phyloP scores from a whole-genome alignment of 352 stramenopile species.

The Phytophthora lateralis region DNA sequence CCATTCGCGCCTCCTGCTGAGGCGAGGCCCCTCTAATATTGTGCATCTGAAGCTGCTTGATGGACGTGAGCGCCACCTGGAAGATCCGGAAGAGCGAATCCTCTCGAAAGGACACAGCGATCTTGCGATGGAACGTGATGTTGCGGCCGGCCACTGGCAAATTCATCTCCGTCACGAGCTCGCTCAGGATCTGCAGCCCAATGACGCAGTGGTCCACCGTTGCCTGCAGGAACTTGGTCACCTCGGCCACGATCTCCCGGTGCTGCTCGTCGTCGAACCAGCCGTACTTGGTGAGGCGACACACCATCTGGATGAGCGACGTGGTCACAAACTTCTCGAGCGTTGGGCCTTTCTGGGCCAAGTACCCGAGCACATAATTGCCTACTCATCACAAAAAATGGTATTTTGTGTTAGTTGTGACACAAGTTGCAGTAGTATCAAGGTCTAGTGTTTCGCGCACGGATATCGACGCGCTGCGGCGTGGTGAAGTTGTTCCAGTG shows the following conservation, averaged over 20 bases:
- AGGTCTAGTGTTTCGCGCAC: slow-evolving; percentile 41
- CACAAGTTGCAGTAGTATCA: neutral
- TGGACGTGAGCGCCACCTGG: slow-evolving; percentile 95
- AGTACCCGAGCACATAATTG: slow-evolving; percentile 98
- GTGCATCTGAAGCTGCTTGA: slow-evolving; percentile 95
- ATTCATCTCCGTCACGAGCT: slow-evolving; percentile 98
- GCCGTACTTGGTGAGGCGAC: slow-evolving; percentile 98
- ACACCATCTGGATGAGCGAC: slow-evolving; percentile 97
- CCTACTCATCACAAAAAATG: slow-evolving; percentile 57
- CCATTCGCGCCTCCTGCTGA: slow-evolving; percentile 93
- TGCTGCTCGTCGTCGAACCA: slow-evolving; percentile 98
- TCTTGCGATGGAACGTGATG: slow-evolving; percentile 98
- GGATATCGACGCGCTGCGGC: slow-evolving; percentile 92
- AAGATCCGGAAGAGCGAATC: slow-evolving; percentile 96
- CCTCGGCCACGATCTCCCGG: slow-evolving; percentile 96
- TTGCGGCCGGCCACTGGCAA: slow-evolving; percentile 93
- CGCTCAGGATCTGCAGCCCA: slow-evolving; percentile 97
- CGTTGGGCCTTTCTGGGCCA: slow-evolving; percentile 94
- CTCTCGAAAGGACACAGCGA: slow-evolving; percentile 97
- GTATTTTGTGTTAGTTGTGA: neutral
- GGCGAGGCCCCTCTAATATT: slow-evolving; percentile 80
- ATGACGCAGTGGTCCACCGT: slow-evolving; percentile 98
- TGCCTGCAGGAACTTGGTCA: slow-evolving; percentile 97
- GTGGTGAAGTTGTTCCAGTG: slow-evolving; percentile 95
- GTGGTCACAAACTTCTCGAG: slow-evolving; percentile 96